Evolutionary conservation across 2,329 filamentous ascomycete genomes (phyloP).

Genomic region (Hypoxylon sp.): DNA sequence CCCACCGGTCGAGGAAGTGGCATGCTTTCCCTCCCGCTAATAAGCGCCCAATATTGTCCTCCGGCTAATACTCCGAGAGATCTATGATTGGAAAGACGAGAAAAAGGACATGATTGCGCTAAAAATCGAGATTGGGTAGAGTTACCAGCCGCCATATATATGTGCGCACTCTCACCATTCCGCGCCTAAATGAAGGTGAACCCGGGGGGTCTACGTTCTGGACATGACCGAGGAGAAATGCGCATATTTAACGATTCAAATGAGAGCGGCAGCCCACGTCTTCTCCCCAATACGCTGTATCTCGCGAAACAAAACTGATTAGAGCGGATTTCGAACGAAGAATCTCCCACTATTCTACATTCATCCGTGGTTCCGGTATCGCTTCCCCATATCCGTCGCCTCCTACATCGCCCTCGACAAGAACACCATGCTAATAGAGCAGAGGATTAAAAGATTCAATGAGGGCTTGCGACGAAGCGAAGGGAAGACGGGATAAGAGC

Average conservation of each 20-base stretch:
- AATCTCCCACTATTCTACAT: background rate
- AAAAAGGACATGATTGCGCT: background rate
- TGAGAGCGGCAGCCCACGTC: background rate
- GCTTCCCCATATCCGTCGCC: background rate
- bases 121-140: background rate
- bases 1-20: constrained; percentile 12
- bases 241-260: background rate
- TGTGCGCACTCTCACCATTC: background rate
- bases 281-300: background rate
- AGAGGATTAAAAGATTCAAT: background rate
- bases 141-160: background rate
- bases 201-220: background rate
- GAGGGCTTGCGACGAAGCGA: background rate
- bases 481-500: background rate
- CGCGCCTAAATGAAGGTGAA: background rate
- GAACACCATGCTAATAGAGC: background rate
- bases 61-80: constrained; percentile 2
- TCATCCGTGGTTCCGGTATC: background rate
- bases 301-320: background rate
- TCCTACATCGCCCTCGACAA: background rate
- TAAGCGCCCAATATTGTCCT: background rate
- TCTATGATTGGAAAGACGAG: background rate
- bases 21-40: constrained; percentile 5
- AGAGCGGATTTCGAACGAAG: background rate
- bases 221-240: background rate